Conservation (phyloP, 2,329 filamentous ascomycete species). For the Mariannaea sp. region DNA sequence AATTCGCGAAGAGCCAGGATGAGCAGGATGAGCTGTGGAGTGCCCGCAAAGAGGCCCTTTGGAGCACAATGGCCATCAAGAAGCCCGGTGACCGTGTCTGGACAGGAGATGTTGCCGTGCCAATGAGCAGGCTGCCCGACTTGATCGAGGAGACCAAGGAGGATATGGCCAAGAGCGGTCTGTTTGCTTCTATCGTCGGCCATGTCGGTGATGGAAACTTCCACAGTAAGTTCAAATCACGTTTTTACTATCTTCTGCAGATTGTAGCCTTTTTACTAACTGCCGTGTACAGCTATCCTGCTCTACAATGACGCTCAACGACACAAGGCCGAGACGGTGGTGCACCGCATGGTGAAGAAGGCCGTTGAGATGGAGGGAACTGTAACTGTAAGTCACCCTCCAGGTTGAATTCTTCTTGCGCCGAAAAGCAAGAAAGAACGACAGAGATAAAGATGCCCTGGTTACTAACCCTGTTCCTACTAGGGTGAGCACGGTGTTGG, state of each 20-base stretch:
- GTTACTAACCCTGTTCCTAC: background rate
- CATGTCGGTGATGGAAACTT: conserved; percentile 83
- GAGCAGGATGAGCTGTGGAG: conserved; percentile 83
- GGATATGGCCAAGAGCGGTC: conserved; percentile 49
- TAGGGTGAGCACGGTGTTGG: conserved; percentile 83
- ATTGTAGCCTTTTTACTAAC: background rate
- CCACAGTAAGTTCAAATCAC: conserved; percentile 61
- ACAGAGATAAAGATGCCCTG: too few relatives aligned
- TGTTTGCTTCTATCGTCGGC: conserved; percentile 63
- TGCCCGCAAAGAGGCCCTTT: conserved; percentile 81
- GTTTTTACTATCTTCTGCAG: background rate
- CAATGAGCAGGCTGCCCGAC: conserved; percentile 72
- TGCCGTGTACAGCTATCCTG: conserved; percentile 52
- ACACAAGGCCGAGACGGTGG: conserved; percentile 68
- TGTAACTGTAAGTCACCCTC: conserved; percentile 61
- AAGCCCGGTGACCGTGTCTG: conserved; percentile 73
- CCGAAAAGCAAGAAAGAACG: too few relatives aligned
- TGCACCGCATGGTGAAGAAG: conserved; percentile 84
- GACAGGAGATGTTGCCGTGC: conserved; percentile 87
- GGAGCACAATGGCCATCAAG: conserved; percentile 74
- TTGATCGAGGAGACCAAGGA: conserved; percentile 75
- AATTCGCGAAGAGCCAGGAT: conserved; percentile 71
- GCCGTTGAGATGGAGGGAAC: conserved; percentile 86
- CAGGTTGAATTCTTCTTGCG: too few relatives aligned
- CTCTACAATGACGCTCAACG: conserved; percentile 70